These are phyloP conservation scores for Pythium chondricola DNA, from an alignment of 352 stramenopile species.

Conservation along the genomic window DNA sequence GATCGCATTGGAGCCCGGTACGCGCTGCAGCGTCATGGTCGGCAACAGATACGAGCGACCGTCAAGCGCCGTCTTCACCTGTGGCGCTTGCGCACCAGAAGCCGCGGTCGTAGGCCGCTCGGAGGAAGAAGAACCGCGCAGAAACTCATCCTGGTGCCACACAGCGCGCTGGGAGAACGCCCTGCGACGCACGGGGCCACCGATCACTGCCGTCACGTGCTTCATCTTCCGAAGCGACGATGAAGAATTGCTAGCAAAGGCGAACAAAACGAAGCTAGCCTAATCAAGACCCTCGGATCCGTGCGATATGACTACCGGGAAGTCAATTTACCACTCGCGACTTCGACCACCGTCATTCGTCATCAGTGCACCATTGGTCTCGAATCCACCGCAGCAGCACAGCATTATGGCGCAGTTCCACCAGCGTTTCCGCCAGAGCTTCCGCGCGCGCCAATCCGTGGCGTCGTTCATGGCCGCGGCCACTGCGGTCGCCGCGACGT, in stretches of 20 bases:
- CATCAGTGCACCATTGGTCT: not conserved
- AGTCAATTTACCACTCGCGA: not conserved
- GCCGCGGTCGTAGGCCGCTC: slow-evolving; percentile 15
- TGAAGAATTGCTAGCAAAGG: too few relatives aligned
- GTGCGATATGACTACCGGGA: not conserved
- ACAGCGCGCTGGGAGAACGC: slow-evolving; percentile 61
- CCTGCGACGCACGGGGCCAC: slow-evolving; percentile 16
- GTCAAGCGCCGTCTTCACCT: slow-evolving; percentile 39
- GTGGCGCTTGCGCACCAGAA: slow-evolving; percentile 6
- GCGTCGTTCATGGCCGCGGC: slow-evolving; percentile 13
- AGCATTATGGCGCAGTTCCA: slow-evolving; percentile 10
- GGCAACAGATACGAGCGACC: slow-evolving; percentile 68
- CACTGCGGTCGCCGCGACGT: slow-evolving; percentile 1
- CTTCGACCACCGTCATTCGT: not conserved
- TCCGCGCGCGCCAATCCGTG: slow-evolving; percentile 3
- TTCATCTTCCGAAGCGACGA: too few relatives aligned
- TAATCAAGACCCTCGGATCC: too few relatives aligned
- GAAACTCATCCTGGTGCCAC: slow-evolving; percentile 33
- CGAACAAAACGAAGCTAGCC: slow-evolving; percentile 2
- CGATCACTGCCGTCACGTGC: slow-evolving; percentile 1
- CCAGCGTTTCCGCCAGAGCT: slow-evolving; percentile 5
- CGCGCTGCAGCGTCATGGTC: slow-evolving; percentile 51
- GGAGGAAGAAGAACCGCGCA: slow-evolving; percentile 22
- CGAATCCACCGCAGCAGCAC: not conserved
- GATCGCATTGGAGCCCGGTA: slow-evolving; percentile 9